These are phyloP conservation scores for Nigrospora sphaerica DNA, from an alignment of 2,329 filamentous ascomycete species.

Conservation along the genomic window DNA sequence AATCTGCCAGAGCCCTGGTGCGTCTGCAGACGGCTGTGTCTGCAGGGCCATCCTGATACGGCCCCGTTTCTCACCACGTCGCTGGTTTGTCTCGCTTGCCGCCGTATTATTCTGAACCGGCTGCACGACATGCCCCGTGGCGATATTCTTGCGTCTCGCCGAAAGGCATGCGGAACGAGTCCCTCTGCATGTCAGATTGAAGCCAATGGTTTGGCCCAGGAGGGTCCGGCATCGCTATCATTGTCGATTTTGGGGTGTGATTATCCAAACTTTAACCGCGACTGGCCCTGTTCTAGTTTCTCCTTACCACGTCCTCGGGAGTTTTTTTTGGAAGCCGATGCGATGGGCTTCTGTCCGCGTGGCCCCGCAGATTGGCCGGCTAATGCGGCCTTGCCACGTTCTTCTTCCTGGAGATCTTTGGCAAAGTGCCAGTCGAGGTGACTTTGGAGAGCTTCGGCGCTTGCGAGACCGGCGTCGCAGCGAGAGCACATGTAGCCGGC, in stretches of 20 bases:
- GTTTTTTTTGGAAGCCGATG: constrained; percentile 30
- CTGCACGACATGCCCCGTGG: too few relatives aligned
- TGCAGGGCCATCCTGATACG: too few relatives aligned
- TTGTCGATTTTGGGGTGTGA: constrained; percentile 2
- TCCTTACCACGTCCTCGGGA: constrained; percentile 23
- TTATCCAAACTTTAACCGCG: constrained; percentile 53
- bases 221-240: too few relatives aligned
- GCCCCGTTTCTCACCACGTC: too few relatives aligned
- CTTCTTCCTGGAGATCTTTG: constrained; percentile 66
- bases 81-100: too few relatives aligned
- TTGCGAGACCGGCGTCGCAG: constrained; percentile 56
- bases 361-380: constrained; percentile 26
- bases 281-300: constrained; percentile 51
- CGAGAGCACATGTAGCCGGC: constrained; percentile 48
- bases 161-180: too few relatives aligned
- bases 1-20: too few relatives aligned
- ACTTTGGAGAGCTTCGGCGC: constrained; percentile 55
- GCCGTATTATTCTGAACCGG: too few relatives aligned
- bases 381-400: constrained; percentile 44
- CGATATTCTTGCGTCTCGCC: too few relatives aligned
- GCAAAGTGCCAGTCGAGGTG: constrained; percentile 96
- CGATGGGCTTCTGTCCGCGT: constrained; percentile 25
- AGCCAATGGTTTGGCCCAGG: too few relatives aligned
- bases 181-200: too few relatives aligned
- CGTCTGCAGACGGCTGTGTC: too few relatives aligned